These are phyloP conservation scores for Exsudoporus frostii DNA, from an alignment of 768 basidiomycete species.

Conservation along the genomic window DNA sequence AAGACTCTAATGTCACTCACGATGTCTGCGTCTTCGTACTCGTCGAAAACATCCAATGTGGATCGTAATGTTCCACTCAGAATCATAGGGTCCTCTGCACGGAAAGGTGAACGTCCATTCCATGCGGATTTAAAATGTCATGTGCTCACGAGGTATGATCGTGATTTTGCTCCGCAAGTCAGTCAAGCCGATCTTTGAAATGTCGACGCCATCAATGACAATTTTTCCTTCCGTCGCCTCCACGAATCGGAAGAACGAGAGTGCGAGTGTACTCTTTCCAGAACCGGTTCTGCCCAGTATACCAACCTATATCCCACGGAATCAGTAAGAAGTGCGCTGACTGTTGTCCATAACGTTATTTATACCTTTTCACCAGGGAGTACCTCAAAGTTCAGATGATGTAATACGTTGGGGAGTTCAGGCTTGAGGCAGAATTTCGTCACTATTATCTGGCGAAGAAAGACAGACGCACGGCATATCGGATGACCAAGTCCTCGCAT, in stretches of 20 bases:
- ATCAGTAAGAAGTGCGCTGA: background rate
- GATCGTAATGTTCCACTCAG: slow-evolving; percentile 79
- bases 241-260: slow-evolving; percentile 90
- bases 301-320: slow-evolving; percentile 45
- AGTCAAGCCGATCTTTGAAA: slow-evolving; percentile 73
- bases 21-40: slow-evolving; percentile 82
- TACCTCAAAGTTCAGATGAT: slow-evolving; percentile 72
- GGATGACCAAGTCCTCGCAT: slow-evolving; percentile 72
- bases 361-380: slow-evolving; percentile 71
- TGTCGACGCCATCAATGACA: slow-evolving; percentile 74
- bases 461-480: slow-evolving; percentile 60
- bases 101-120: background rate
- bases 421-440: slow-evolving; percentile 45
- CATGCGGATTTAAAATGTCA: background rate
- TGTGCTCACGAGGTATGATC: slow-evolving; percentile 63
- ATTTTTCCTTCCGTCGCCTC: slow-evolving; percentile 78
- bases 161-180: slow-evolving; percentile 77
- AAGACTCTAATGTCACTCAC: slow-evolving; percentile 37
- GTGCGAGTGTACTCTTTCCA: slow-evolving; percentile 78
- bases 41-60: slow-evolving; percentile 81
- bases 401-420: slow-evolving; percentile 82
- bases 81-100: slow-evolving; percentile 83
- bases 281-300: slow-evolving; percentile 69
- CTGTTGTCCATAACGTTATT: background rate
- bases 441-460: slow-evolving; percentile 2